phyloP scores from a whole-genome alignment of 2,329 filamentous ascomycete genomes.

The Monilinia laxa region DNA sequence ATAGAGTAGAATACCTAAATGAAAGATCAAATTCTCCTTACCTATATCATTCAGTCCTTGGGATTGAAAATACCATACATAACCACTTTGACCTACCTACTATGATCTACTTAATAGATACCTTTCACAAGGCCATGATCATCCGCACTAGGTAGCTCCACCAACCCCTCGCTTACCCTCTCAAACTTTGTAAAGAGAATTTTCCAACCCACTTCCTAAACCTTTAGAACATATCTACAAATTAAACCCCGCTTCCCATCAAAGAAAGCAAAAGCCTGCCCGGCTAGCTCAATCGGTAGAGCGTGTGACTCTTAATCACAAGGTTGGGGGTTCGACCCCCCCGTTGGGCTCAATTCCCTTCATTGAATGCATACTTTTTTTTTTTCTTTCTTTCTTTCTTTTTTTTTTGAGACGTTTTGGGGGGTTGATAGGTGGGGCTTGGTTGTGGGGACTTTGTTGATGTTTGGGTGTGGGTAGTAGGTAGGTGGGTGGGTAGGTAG shows the following conservation, averaged over 20 bases:
- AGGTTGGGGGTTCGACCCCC: too few relatives aligned
- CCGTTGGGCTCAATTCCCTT: too few relatives aligned
- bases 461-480: too few relatives aligned
- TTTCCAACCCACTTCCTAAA: background rate
- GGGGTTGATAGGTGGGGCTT: background rate
- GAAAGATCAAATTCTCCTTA: background rate
- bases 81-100: background rate
- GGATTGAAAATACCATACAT: background rate
- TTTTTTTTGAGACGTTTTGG: background rate
- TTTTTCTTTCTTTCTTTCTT: background rate
- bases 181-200: slow-evolving; percentile 12
- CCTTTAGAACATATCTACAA: too few relatives aligned
- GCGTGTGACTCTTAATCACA: slow-evolving; percentile 37
- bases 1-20: slow-evolving; percentile 13
- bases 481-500: too few relatives aligned
- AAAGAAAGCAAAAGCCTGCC: slow-evolving; percentile 22
- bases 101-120: too few relatives aligned
- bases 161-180: slow-evolving; percentile 10
- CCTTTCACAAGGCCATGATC: too few relatives aligned
- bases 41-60: background rate
- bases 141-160: background rate
- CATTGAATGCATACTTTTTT: background rate
- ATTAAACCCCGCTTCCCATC: fast-evolving
- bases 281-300: slow-evolving; percentile 40
- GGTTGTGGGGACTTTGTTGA: too few relatives aligned